Conservation (phyloP, 371 early-diverging fungal species). For the Umbelopsis sp. region DNA sequence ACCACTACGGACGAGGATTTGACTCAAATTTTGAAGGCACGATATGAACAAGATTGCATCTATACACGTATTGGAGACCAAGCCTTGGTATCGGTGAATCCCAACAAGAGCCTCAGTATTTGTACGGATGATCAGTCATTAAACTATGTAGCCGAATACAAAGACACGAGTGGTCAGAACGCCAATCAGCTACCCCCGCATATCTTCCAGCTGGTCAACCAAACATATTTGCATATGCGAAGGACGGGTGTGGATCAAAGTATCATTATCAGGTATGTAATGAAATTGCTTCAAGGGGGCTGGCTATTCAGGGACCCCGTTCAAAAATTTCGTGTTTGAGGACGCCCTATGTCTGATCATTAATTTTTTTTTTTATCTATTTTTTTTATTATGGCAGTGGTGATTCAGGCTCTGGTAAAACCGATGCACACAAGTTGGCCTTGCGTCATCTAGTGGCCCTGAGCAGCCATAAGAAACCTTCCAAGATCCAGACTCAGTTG, state of each 20-base stretch:
- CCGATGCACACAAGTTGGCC: slow-evolving; percentile 66
- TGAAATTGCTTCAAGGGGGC: not conserved
- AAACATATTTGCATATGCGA: slow-evolving; percentile 81
- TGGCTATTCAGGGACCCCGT: slow-evolving; percentile 27
- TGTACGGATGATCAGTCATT: slow-evolving; percentile 65
- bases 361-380: slow-evolving; percentile 15
- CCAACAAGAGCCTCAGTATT: slow-evolving; percentile 48
- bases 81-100: slow-evolving; percentile 68
- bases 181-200: slow-evolving; percentile 74
- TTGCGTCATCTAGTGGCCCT: slow-evolving; percentile 73
- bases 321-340: slow-evolving; percentile 47
- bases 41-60: slow-evolving; percentile 54
- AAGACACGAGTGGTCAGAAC: slow-evolving; percentile 46
- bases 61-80: slow-evolving; percentile 71
- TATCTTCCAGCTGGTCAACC: slow-evolving; percentile 78
- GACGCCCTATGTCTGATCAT: slow-evolving; percentile 14
- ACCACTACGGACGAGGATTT: slow-evolving; percentile 1
- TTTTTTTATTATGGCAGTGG: slow-evolving; percentile 61
- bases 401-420: slow-evolving; percentile 91
- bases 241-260: slow-evolving; percentile 83
- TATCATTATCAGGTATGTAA: slow-evolving; percentile 67
- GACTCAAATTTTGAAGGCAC: slow-evolving; percentile 20
- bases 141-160: slow-evolving; percentile 78
- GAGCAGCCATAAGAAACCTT: slow-evolving; percentile 80
- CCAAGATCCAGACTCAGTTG: slow-evolving; percentile 77